Evolutionary conservation across 768 basidiomycete genomes (phyloP).

Genomic region (Wakefieldia striispora): DNA sequence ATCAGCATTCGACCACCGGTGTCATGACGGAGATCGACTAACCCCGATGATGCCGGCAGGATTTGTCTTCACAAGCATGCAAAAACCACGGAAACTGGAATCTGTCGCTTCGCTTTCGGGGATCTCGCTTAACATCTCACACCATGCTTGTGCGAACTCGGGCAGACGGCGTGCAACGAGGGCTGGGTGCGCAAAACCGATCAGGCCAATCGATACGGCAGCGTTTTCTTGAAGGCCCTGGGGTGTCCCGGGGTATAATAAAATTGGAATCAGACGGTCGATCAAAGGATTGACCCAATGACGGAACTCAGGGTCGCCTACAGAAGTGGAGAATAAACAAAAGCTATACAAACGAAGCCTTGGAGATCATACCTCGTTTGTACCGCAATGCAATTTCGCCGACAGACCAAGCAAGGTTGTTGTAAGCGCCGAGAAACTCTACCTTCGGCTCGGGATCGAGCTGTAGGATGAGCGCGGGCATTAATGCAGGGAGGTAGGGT

Average conservation of each 20-base stretch:
- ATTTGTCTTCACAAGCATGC: conserved; percentile 92
- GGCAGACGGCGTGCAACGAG: conserved; percentile 86
- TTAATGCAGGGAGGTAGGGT: conserved; percentile 83
- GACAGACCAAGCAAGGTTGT: conserved; percentile 99
- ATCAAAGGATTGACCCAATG: conserved; percentile 90
- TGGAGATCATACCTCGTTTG: conserved; percentile 55
- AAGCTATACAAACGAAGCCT: background rate
- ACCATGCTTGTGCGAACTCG: conserved; percentile 95
- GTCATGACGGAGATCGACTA: conserved; percentile 21
- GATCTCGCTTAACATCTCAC: conserved; percentile 95
- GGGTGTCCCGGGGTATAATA: conserved; percentile 88
- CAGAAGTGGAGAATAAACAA: conserved; percentile 7
- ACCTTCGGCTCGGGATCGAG: conserved; percentile 91
- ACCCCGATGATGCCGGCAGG: conserved; percentile 93
- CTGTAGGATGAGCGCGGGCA: conserved; percentile 85
- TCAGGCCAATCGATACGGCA: conserved; percentile 95
- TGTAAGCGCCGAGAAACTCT: conserved; percentile 95
- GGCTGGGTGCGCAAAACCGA: conserved; percentile 90
- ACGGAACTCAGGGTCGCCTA: conserved; percentile 83
- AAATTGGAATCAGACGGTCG: conserved; percentile 85
- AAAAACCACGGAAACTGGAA: conserved; percentile 96
- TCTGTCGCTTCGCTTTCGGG: conserved; percentile 99
- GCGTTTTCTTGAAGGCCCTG: conserved; percentile 96
- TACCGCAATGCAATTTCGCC: conserved; percentile 96
- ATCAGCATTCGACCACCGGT: conserved; percentile 3